phyloP scores from a whole-genome alignment of 2,329 filamentous ascomycete species.

The Colletotrichum godetiae region DNA sequence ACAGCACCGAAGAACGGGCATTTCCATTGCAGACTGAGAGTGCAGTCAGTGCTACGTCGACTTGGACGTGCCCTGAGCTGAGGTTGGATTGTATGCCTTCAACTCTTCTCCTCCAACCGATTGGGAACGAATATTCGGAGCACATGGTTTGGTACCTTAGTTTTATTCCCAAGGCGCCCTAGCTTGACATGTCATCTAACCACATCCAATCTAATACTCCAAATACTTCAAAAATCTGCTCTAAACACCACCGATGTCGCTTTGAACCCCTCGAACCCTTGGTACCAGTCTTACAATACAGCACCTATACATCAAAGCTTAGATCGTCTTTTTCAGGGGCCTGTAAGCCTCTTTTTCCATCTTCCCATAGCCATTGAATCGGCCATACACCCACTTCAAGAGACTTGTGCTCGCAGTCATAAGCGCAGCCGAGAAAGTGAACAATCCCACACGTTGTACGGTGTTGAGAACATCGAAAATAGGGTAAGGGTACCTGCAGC shows the following conservation, averaged over 20 bases:
- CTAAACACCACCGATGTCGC: constrained; percentile 13
- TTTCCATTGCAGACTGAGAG: constrained; percentile 10
- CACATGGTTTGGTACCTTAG: constrained; percentile 6
- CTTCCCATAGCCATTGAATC: constrained; percentile 68
- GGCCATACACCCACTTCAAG: constrained; percentile 77
- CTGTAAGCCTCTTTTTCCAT: constrained; percentile 50
- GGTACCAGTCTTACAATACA: not conserved
- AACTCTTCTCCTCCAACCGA: constrained; percentile 8
- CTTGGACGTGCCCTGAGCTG: not conserved
- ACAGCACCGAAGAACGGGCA: constrained; percentile 15
- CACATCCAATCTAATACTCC: not conserved
- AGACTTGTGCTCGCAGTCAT: constrained; percentile 78
- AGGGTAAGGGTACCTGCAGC: constrained; percentile 82
- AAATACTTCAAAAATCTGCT: not conserved
- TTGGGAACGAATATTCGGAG: not conserved
- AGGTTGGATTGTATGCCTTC: no score
- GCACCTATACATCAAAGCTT: constrained; percentile 8
- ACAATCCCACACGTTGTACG: constrained; percentile 74
- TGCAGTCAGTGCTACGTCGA: constrained; percentile 8
- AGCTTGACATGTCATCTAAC: not conserved
- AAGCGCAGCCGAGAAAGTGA: constrained; percentile 73
- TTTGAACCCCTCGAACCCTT: not conserved
- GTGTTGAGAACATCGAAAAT: constrained; percentile 78
- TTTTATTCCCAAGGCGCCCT: not conserved
- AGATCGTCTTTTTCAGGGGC: constrained; percentile 42